Evolutionary conservation across 768 basidiomycete genomes (phyloP).

Genomic region (Leccinellum luteum): DNA sequence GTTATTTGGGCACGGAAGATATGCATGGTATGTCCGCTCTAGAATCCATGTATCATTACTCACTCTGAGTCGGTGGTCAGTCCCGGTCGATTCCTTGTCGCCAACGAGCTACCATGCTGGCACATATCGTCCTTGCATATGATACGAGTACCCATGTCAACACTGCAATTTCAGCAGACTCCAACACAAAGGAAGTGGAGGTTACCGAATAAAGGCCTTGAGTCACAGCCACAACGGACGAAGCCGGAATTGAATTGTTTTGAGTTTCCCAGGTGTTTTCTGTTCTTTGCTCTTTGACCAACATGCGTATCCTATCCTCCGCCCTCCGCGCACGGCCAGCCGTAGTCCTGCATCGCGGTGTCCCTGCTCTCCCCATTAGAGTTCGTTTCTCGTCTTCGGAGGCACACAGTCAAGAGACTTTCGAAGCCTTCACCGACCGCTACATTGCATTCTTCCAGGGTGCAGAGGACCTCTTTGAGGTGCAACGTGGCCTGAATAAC

Average conservation of each 20-base stretch:
- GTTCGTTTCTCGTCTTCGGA: constrained; percentile 41
- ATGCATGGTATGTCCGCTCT: constrained; percentile 6
- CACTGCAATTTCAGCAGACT: neutral
- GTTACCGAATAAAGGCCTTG: neutral
- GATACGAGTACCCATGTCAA: neutral
- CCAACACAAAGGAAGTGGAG: neutral
- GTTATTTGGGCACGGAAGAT: neutral
- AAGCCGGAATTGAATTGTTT: constrained; percentile 15
- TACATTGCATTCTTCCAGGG: constrained; percentile 92
- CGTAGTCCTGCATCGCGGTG: constrained; percentile 37
- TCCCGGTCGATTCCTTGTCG: constrained; percentile 12
- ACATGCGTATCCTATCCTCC: constrained; percentile 61
- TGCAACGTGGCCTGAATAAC: constrained; percentile 98
- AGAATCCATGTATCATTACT: neutral
- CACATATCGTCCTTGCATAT: neutral
- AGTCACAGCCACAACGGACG: constrained; percentile 21
- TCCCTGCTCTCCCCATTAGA: constrained; percentile 41
- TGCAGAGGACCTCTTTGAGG: constrained; percentile 95
- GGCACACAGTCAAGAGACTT: constrained; percentile 84
- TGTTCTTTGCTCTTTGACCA: constrained; percentile 19
- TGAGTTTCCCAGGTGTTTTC: constrained; percentile 10
- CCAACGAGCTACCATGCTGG: neutral
- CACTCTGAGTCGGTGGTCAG: neutral
- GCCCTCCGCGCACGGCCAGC: constrained; percentile 62
- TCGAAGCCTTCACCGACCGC: constrained; percentile 91